Base-by-base conservation (phyloP, 805 yeast genomes). In the Aciculoconidium aculeatum region DNA sequence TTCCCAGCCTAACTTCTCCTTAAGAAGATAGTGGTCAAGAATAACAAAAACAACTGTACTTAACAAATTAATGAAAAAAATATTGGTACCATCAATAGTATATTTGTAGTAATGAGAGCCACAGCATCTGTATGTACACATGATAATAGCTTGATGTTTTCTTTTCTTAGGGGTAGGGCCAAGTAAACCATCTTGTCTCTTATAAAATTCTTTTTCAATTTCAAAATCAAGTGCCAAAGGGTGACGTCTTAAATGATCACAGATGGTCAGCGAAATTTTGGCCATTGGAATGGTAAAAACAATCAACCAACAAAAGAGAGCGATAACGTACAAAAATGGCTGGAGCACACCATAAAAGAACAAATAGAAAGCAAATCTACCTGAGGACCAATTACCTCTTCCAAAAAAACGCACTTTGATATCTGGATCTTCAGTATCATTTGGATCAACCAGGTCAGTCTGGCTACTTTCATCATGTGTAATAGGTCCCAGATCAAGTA, bases 241-340 rank as follows among this genome's bases (percentile, higher is more conserved):
- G 53, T 88, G 96, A 34, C 88, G 73, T 46, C 95, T 76, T 34
- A 88, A 62, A 53, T 92, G 96, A 35, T 73, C 71, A 41, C 80
- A 67, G 18, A 92, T 53, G 12, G 79, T 76, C 42, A 66, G 56
- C 15, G 82, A 61, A 11, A 86, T 80, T 30, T 86, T 86, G 11
- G 94, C 77, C 94, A 92, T 86, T 22, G 98, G 98, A 27, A 90
- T 86, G 5, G 95, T 77, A 52, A 92, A 80, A 1, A 88, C 95
- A 19, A 73, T 53, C 20, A 90, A 54, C 96, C 96, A 92, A 42
- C 90, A 73, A 4, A 77, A 25, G 1, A 72, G 41, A 5, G 81
- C 70, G 5, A 86, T 62, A 0, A 70, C 3, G 10, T 64, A 49
- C 17, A 78, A 61, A 3, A 83, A 47, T 1, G 97, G 97, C 36